These are phyloP conservation scores for Syncephalastrum racemosum DNA, from an alignment of 371 early-diverging fungal genomes.

Conservation along the genomic window DNA sequence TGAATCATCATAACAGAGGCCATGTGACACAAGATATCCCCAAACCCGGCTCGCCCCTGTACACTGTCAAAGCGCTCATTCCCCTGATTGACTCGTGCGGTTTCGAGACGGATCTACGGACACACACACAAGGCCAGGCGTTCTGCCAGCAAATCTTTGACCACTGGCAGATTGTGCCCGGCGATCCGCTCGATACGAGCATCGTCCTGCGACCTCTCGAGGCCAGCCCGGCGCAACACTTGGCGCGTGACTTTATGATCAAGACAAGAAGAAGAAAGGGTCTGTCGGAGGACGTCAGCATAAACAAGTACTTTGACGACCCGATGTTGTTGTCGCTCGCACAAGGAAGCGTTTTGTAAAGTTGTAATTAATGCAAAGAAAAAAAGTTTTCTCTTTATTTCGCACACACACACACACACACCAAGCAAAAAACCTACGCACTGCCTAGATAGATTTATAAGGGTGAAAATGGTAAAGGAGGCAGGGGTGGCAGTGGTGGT, in stretches of 20 bases:
- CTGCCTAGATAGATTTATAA: no score
- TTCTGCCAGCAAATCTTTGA: constrained; percentile 95
- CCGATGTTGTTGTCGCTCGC: constrained; percentile 74
- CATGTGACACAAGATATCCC: constrained; percentile 96
- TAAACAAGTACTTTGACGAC: constrained; percentile 96
- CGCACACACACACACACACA: neutral
- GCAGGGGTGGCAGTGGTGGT: constrained; percentile 2
- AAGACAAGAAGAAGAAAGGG: constrained; percentile 96
- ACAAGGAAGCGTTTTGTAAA: constrained; percentile 47
- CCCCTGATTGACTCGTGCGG: constrained; percentile 97
- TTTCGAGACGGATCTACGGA: constrained; percentile 95
- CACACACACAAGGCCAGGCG: constrained; percentile 95
- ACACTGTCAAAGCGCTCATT: constrained; percentile 90
- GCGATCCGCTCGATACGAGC: constrained; percentile 92
- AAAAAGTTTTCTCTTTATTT: constrained; percentile 5
- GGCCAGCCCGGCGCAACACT: constrained; percentile 79
- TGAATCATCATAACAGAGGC: constrained; percentile 58
- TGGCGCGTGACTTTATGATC: constrained; percentile 97
- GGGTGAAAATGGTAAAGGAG: constrained; percentile 4
- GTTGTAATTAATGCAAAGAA: neutral
- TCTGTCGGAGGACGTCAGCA: constrained; percentile 89
- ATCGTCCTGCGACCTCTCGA: constrained; percentile 89
- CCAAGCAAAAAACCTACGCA: no score
- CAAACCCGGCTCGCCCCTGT: constrained; percentile 94
- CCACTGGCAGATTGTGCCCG: constrained; percentile 97